A percentile compares a stretch with the other conserved stretches of the same genome.
Evolutionary conservation across 2,329 filamentous ascomycete genomes (phyloP).

Genomic region (Tolypocladium inflatum): DNA sequence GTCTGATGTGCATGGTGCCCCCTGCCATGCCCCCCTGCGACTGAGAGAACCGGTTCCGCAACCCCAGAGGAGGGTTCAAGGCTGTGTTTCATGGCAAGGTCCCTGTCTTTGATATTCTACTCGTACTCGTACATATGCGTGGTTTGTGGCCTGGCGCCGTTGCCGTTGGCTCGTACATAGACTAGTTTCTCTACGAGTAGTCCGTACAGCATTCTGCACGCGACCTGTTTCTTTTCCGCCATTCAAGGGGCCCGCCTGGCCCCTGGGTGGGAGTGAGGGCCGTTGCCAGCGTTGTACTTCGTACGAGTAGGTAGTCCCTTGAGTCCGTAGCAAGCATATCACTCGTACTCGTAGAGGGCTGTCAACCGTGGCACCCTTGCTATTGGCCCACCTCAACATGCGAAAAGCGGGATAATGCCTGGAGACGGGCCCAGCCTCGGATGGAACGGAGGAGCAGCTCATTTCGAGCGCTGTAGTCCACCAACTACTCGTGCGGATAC

Average conservation of each 20-base stretch:
- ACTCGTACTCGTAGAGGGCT: neutral
- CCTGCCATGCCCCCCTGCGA: neutral
- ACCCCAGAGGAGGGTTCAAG: neutral
- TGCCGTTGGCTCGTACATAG: neutral
- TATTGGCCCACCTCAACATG: neutral
- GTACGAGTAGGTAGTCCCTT: too few species aligned
- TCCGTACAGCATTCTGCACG: neutral
- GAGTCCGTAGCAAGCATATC: too few species aligned
- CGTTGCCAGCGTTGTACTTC: neutral
- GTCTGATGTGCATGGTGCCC: neutral
- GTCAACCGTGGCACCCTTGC: neutral
- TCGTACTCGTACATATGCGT: too few species aligned
- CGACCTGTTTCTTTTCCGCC: neutral
- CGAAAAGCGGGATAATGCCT: neutral
- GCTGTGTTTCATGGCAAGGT: neutral
- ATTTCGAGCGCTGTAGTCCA: neutral
- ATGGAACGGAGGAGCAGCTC: neutral
- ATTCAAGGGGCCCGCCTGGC: neutral
- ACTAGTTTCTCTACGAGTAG: neutral
- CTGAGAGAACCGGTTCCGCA: neutral
- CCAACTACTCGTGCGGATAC: neutral
- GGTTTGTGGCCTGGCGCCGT: neutral
- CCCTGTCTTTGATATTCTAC: neutral
- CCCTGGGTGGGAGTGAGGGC: neutral
- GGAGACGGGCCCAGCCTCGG: neutral